These are phyloP conservation scores for Gloeostereum incarnatum DNA, from an alignment of 768 basidiomycete genomes.

Conservation along the genomic window DNA sequence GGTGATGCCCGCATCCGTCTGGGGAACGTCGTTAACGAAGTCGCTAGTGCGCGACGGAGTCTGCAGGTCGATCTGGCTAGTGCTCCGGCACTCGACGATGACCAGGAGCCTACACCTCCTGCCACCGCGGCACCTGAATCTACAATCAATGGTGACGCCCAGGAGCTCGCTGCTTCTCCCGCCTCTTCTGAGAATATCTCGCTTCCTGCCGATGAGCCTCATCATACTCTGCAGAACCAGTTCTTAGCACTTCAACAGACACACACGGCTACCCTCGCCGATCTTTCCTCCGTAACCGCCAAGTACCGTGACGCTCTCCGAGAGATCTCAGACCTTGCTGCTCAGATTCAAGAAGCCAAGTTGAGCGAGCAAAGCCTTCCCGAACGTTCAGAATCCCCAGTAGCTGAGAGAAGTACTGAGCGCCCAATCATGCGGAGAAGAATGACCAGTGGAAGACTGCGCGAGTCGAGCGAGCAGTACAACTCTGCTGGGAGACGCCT, in stretches of 20 bases:
- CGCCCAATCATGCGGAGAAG: slow-evolving; percentile 38
- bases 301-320: slow-evolving; percentile 87
- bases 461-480: slow-evolving; percentile 41
- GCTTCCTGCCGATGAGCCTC: slow-evolving; percentile 19
- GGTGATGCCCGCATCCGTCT: slow-evolving; percentile 59
- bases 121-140: background rate
- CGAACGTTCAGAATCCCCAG: slow-evolving; percentile 27
- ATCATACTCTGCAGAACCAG: slow-evolving; percentile 45
- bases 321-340: slow-evolving; percentile 87
- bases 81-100: slow-evolving; percentile 11
- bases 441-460: slow-evolving; percentile 36
- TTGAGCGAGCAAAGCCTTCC: slow-evolving; percentile 35
- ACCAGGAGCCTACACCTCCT: background rate
- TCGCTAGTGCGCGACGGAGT: slow-evolving; percentile 59
- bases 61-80: slow-evolving; percentile 42
- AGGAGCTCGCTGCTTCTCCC: slow-evolving; percentile 14
- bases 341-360: slow-evolving; percentile 85
- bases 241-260: slow-evolving; percentile 71
- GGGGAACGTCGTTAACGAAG: slow-evolving; percentile 58
- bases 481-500: slow-evolving; percentile 52
- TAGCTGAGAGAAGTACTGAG: slow-evolving; percentile 32
- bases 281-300: slow-evolving; percentile 65
- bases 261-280: slow-evolving; percentile 70
- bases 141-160: slow-evolving; percentile 3
- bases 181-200: slow-evolving; percentile 17